phyloP scores from a whole-genome alignment of 2,329 filamentous ascomycete genomes.

The Xylaria sp. region DNA sequence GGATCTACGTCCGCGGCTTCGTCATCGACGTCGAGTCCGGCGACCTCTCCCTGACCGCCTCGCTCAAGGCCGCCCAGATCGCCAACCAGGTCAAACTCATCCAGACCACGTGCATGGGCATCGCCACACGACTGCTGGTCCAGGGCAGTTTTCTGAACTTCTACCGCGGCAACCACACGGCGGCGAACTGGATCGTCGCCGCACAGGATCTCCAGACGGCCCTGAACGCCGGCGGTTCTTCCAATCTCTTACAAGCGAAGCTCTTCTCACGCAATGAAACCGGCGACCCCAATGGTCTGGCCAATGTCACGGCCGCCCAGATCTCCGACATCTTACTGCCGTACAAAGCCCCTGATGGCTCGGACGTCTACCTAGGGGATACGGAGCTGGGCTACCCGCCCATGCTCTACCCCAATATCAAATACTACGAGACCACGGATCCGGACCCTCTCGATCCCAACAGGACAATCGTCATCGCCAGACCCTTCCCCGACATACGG shows the following conservation, averaged over 20 bases:
- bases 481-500: constrained; percentile 46
- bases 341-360: constrained; percentile 53
- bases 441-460: constrained; percentile 39
- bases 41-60: constrained; percentile 71
- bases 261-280: constrained; percentile 66
- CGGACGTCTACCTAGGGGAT: constrained; percentile 53
- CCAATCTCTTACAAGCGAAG: constrained; percentile 62
- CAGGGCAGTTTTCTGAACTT: constrained; percentile 49
- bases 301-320: constrained; percentile 57
- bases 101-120: constrained; percentile 66
- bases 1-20: constrained; percentile 53
- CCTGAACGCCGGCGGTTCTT: constrained; percentile 49
- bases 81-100: constrained; percentile 73
- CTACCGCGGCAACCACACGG: constrained; percentile 51
- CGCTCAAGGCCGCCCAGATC: constrained; percentile 78
- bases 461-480: constrained; percentile 41
- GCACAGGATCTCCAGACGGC: constrained; percentile 64
- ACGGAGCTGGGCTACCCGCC: constrained; percentile 62
- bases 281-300: constrained; percentile 47
- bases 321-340: constrained; percentile 55
- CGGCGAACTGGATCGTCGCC: constrained; percentile 56
- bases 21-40: constrained; percentile 49
- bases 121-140: constrained; percentile 61
- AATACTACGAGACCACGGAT: constrained; percentile 47
- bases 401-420: constrained; percentile 72